Evolutionary conservation across 2,329 filamentous ascomycete species (phyloP).

Genomic region (Alternaria consortialis): DNA sequence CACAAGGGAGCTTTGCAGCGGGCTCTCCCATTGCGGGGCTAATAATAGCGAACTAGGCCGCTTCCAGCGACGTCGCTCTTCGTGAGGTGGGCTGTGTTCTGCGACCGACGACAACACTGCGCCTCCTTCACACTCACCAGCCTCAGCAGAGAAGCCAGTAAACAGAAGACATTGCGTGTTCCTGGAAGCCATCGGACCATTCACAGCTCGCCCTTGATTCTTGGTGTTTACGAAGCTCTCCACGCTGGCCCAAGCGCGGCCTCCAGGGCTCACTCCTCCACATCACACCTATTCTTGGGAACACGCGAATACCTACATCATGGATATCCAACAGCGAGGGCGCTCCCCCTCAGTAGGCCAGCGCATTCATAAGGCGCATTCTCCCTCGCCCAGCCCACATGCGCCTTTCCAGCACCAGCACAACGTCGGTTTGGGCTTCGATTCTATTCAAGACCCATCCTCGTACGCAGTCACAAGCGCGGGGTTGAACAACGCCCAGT

Average conservation of each 20-base stretch:
- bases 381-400: constrained; percentile 69
- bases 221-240: constrained; percentile 15
- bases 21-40: constrained; percentile 17
- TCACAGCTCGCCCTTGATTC: constrained; percentile 27
- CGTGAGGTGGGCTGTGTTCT: constrained; percentile 21
- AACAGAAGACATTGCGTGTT: constrained; percentile 29
- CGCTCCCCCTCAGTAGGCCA: constrained; percentile 70
- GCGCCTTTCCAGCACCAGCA: constrained; percentile 61
- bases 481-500: constrained; percentile 48
- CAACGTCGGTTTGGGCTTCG: constrained; percentile 61
- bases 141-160: constrained; percentile 32
- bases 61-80: constrained; percentile 23
- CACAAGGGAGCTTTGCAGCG: constrained; percentile 17
- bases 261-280: constrained; percentile 23
- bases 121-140: constrained; percentile 42
- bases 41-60: constrained; percentile 21
- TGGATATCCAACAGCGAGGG: constrained; percentile 60
- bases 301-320: constrained; percentile 59
- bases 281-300: constrained; percentile 40
- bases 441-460: constrained; percentile 54
- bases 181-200: constrained; percentile 31
- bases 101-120: constrained; percentile 30
- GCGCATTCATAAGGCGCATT: constrained; percentile 72
- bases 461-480: constrained; percentile 42
- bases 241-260: constrained; percentile 33